phyloP scores from a whole-genome alignment of 257 asterid genomes.

The Ehretia macrophylla region DNA sequence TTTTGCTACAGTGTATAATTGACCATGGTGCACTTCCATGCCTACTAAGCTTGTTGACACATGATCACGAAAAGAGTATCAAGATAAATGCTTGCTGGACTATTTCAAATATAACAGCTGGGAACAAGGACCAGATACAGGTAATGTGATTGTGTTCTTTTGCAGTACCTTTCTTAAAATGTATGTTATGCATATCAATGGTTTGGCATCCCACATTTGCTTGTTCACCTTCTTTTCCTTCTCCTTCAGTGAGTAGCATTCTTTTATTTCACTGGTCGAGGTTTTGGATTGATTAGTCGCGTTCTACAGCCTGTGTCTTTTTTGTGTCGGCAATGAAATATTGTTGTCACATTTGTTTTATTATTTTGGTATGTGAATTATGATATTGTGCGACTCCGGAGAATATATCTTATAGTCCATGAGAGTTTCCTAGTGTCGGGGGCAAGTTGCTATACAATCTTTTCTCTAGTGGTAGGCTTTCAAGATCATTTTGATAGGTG shows the following conservation, averaged over 20 bases:
- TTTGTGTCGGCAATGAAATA: too few species aligned
- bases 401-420: too few species aligned
- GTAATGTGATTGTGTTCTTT: constrained; percentile 20
- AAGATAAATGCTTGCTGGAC: constrained; percentile 98
- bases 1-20: constrained; percentile 52
- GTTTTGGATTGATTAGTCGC: neutral
- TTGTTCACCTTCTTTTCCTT: too few species aligned
- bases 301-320: neutral
- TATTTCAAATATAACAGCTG: constrained; percentile 90
- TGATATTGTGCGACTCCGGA: too few species aligned
- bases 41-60: constrained; percentile 66
- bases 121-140: constrained; percentile 85
- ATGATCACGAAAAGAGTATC: constrained; percentile 89
- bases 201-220: neutral
- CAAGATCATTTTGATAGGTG: too few species aligned
- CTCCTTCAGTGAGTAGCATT: too few species aligned
- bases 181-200: neutral
- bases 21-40: constrained; percentile 76
- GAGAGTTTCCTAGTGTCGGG: too few species aligned
- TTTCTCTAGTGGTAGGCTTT: too few species aligned
- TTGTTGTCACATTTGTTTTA: too few species aligned
- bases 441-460: too few species aligned
- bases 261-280: neutral
- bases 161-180: neutral
- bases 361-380: too few species aligned